Evolutionary conservation across 768 basidiomycete genomes (phyloP), one percentile per base, ranked within the genome.

Genomic region (Suillus sp.): DNA sequence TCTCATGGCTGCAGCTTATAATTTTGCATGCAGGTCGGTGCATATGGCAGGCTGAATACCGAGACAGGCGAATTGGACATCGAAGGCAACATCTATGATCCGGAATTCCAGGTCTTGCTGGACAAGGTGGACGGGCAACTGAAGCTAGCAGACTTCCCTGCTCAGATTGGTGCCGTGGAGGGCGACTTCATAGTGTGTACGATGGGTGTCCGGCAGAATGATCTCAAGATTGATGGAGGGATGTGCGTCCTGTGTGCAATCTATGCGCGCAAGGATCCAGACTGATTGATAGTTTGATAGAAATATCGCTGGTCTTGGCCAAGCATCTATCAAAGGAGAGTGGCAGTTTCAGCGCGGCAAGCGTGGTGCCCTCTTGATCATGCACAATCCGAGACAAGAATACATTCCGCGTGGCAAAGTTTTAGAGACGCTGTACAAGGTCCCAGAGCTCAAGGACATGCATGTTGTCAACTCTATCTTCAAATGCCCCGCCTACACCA

Each of bases 341-440:
- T 77, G 74, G 74, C 62, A 62, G 59, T 76, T 74, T 62, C 66
- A 60, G 32, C 27, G 40, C 4, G 45, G 53, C 10, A 67, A 62
- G 56, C 70, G 70, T 3, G 74, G 74, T 18, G 74, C 72, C n/a
- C 65, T 76, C 54, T 38, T 76, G 45, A 71, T 74, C 42, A 69
- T 76, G 66, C 55, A 64, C 34, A 20, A 27, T 18, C 75, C 74
- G 32, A 68, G 69, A n/a, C 70, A 61, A 37, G 62, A 61, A 3
- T 66, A 67, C 27, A 35, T 75, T 43, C 68, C 61, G 20, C 51
- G 51, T 6, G 65, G 65, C 0, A 64, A 57, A 16, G 1, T 64
- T 8, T 62, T 72, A 7, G 65, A 71, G 48, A 58, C 66, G 5
- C 61, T 73, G 48, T 58, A 68, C 5, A 62, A 66, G 16, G 13